These are phyloP conservation scores for Microbotryum silenes-acaulis DNA, from an alignment of 1,284 basidiomycete species.

Conservation along the genomic window DNA sequence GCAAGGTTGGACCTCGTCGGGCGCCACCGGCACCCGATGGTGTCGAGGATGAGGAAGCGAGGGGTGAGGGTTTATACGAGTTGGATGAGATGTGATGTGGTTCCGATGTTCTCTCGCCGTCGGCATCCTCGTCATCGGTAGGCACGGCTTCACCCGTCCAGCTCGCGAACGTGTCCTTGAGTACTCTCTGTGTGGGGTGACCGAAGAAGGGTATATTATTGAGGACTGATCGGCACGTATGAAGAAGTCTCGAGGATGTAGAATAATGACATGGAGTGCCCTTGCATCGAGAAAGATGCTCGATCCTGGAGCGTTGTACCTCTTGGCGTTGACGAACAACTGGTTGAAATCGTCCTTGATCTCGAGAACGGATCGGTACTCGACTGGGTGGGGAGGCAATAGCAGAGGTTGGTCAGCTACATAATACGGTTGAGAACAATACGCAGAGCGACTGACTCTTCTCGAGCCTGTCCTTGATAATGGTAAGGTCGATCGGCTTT, in stretches of 20 bases:
- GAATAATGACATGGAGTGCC: constrained; percentile 22
- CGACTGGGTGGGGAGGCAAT: not conserved
- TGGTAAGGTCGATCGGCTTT: constrained; percentile 27
- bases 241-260: not conserved
- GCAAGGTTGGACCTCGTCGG: constrained; percentile 22
- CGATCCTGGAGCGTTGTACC: constrained; percentile 31
- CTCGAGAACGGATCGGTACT: constrained; percentile 26
- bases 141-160: constrained; percentile 22
- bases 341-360: constrained; percentile 32
- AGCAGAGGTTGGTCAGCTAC: too few species aligned
- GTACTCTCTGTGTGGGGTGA: constrained; percentile 8
- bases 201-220: not conserved
- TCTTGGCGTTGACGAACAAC: constrained; percentile 34
- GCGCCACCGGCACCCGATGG: not conserved
- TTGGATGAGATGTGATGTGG: not conserved
- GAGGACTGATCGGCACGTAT: too few species aligned
- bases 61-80: not conserved
- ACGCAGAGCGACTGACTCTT: constrained; percentile 2
- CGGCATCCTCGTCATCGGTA: constrained; percentile 19
- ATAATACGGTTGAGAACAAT: not conserved
- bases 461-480: constrained; percentile 26
- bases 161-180: constrained; percentile 17
- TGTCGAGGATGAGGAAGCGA: not conserved
- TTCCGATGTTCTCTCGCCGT: not conserved
- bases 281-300: constrained; percentile 33